Percentiles rank a stretch among this genome's conserved stretches.
phyloP scores from a whole-genome alignment of 495 filamentous ascomycete genomes.

The Xylaria telfairii region DNA sequence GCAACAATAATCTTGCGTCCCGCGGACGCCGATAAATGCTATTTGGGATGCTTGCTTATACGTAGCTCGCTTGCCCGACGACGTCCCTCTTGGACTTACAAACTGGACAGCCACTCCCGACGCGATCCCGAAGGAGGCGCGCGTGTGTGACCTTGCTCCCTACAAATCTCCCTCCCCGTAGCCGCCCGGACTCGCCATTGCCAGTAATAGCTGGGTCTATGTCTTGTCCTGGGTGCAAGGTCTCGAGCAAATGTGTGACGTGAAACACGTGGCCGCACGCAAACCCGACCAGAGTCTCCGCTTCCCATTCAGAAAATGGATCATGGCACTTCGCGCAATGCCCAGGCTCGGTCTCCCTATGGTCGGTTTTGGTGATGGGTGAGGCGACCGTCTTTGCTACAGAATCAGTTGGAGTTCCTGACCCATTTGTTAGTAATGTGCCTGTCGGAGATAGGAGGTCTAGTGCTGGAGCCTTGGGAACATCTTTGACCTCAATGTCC shows the following conservation, averaged over 20 bases:
- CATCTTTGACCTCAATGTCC: slow-evolving; percentile 45
- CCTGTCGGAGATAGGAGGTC: slow-evolving; percentile 32
- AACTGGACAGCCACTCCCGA: slow-evolving; percentile 74
- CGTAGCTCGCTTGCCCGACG: slow-evolving; percentile 18
- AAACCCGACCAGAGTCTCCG: slow-evolving; percentile 84
- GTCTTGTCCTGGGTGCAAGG: slow-evolving; percentile 49
- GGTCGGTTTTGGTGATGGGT: slow-evolving; percentile 32
- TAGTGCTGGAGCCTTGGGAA: background rate
- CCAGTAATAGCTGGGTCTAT: slow-evolving; percentile 40
- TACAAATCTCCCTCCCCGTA: slow-evolving; percentile 53
- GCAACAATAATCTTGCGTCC: slow-evolving; percentile 1
- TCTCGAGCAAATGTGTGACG: slow-evolving; percentile 72
- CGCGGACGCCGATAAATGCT: slow-evolving; percentile 18
- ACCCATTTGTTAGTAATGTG: slow-evolving; percentile 34
- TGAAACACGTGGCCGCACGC: slow-evolving; percentile 94
- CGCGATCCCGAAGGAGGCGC: slow-evolving; percentile 72
- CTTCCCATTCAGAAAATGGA: slow-evolving; percentile 65
- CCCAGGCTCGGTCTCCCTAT: slow-evolving; percentile 47
- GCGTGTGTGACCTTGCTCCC: slow-evolving; percentile 91
- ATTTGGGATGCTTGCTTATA: slow-evolving; percentile 13
- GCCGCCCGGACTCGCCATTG: slow-evolving; percentile 48
- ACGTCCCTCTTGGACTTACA: slow-evolving; percentile 52
- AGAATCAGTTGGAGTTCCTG: slow-evolving; percentile 37
- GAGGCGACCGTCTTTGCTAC: slow-evolving; percentile 37
- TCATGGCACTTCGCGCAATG: slow-evolving; percentile 70